These are phyloP conservation scores for Micractinium sp. DNA, from an alignment of 139 green algal genomes.

Conservation along the genomic window DNA sequence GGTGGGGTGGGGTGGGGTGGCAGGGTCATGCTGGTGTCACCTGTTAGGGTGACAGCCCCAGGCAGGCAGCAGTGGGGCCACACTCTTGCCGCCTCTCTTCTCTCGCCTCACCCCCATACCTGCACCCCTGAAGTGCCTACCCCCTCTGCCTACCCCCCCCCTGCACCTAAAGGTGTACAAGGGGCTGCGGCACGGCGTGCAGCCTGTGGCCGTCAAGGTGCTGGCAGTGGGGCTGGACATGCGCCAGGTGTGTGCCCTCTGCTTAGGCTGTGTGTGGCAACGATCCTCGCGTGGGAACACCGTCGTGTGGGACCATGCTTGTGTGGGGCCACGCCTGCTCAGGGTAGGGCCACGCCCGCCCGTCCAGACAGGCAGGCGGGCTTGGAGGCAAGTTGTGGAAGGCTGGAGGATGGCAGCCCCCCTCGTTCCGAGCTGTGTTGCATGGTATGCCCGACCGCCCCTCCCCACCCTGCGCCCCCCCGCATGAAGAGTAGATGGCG, in stretches of 20 bases:
- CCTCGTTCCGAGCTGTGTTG: neutral
- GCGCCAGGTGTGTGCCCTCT: neutral
- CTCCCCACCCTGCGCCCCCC: neutral
- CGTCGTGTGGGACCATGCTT: too few species aligned
- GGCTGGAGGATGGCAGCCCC: too few species aligned
- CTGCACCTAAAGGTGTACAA: constrained; percentile 40
- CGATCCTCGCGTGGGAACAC: too few species aligned
- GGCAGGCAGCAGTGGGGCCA: too few species aligned
- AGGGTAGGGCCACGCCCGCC: too few species aligned
- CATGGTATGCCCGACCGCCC: too few species aligned
- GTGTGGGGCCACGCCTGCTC: too few species aligned
- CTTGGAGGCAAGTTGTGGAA: too few species aligned
- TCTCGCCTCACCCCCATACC: too few species aligned
- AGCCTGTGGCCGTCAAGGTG: constrained; percentile 39
- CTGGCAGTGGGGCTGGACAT: neutral
- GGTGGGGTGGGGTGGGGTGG: neutral
- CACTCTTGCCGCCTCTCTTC: too few species aligned
- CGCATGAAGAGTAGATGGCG: neutral
- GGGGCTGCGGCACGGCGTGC: constrained; percentile 46
- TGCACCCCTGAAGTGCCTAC: neutral
- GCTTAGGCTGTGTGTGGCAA: too few species aligned
- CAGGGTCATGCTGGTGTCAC: neutral
- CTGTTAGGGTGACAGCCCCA: neutral
- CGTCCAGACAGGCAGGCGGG: neutral
- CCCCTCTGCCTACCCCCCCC: neutral